phyloP scores from a whole-genome alignment of 2,329 filamentous ascomycete species.

The Ophiostoma tasmaniense region DNA sequence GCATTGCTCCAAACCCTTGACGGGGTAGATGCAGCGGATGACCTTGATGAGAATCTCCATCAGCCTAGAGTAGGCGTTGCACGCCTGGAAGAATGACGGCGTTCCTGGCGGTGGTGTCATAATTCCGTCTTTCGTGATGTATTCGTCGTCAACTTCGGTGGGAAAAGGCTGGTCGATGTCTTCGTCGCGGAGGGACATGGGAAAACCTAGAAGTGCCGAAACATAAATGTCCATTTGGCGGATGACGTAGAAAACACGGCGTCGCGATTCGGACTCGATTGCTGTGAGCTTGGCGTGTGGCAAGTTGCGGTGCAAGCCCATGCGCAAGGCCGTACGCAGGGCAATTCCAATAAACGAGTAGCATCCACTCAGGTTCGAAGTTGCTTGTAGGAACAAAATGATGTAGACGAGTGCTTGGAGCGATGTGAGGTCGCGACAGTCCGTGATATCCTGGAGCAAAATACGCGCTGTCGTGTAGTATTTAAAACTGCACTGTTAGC shows the following conservation, averaged over 20 bases:
- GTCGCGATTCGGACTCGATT: slow-evolving; percentile 55
- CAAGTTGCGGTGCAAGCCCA: slow-evolving; percentile 69
- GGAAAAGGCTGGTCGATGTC: slow-evolving; percentile 61
- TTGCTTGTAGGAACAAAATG: slow-evolving; percentile 72
- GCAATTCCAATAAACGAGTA: slow-evolving; percentile 76
- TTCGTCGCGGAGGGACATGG: slow-evolving; percentile 52
- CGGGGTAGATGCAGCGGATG: slow-evolving; percentile 57
- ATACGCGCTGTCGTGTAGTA: slow-evolving; percentile 62
- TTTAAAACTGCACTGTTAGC: slow-evolving; percentile 49
- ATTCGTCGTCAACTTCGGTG: slow-evolving; percentile 58
- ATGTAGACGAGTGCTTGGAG: slow-evolving; percentile 71
- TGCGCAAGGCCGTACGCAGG: slow-evolving; percentile 63
- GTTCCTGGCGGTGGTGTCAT: slow-evolving; percentile 45
- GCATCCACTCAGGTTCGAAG: slow-evolving; percentile 69
- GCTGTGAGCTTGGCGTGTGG: slow-evolving; percentile 53
- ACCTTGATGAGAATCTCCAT: slow-evolving; percentile 58
- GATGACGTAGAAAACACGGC: slow-evolving; percentile 59
- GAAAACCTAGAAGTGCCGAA: slow-evolving; percentile 58
- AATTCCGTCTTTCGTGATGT: slow-evolving; percentile 52
- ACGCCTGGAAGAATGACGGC: slow-evolving; percentile 53
- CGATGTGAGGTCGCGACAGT: slow-evolving; percentile 65
- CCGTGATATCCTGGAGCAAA: slow-evolving; percentile 56
- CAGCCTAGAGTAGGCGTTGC: slow-evolving; percentile 56
- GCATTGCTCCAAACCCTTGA: slow-evolving; percentile 46
- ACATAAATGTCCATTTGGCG: slow-evolving; percentile 65